Base-by-base conservation (phyloP, 257 asterid genomes). In the Nemophila menziesii region DNA sequence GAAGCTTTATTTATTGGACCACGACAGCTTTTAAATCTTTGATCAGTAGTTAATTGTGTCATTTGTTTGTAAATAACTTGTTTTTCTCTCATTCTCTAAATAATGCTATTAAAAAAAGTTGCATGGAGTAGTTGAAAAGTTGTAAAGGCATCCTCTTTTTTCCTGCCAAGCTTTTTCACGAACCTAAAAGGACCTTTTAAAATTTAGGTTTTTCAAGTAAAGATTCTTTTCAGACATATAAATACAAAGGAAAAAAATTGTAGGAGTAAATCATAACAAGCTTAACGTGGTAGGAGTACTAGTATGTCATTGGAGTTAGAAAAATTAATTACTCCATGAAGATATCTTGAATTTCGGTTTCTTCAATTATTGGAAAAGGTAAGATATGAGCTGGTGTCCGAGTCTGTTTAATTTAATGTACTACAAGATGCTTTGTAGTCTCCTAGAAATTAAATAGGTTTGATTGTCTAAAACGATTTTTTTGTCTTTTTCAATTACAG, bases 81-180 rank as follows among this genome's bases (percentile, higher is more conserved):
- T 7, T 29, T 24, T 24, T 24, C 9, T 24, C 33, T 51, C 52
- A 51, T 43, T 40, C 20, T 19, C 51, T 54, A 7, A 54, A 65
- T 44, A 44, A 52, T 23, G 48, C 8, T 48, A 26, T 24, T 37
- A 52, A 64, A 59, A 48, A 26, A 26, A 29, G 43, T 49, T 18
- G 46, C 44, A 64, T 39, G 57, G 61, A 58, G 71, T 39, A 2
- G 72, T 65, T 65, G 64, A 65, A 65, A 65, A 65, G 61, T 46
- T 46, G 48, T 20, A 55, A 60, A 65, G 63, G 56, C 20, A 27
- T 16, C 36, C 16, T 22, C 9, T 11, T 60, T 67, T 23, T 65
- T 60, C 29, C 18, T 16, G 36, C 41, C 17, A 20, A 52, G 42
- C 46, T 52, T 51, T 56, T 29, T 29, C 49, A 48, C 20, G 18